Conservation (phyloP, 2,329 filamentous ascomycete species). For the Didymella pomorum region DNA sequence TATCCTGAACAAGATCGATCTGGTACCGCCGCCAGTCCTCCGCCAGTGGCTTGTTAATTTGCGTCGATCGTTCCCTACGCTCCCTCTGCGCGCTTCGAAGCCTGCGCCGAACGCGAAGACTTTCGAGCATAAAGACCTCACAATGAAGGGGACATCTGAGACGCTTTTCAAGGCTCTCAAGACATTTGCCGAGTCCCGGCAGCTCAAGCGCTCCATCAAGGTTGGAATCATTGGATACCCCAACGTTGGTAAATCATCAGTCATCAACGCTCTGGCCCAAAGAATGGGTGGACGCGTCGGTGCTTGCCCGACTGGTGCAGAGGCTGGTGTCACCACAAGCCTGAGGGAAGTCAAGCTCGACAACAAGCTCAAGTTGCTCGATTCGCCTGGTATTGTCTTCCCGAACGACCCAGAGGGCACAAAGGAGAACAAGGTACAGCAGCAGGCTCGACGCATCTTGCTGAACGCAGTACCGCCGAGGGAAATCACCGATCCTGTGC, state of each 20-base stretch:
- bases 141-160: conserved; percentile 83
- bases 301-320: conserved; percentile 86
- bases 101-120: conserved; percentile 85
- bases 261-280: conserved; percentile 90
- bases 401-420: conserved; percentile 66
- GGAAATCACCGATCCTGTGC: conserved; percentile 91
- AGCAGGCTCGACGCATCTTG: conserved; percentile 81
- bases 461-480: conserved; percentile 92
- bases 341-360: conserved; percentile 92
- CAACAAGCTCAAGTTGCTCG: conserved; percentile 90
- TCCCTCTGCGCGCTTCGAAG: conserved; percentile 85
- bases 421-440: conserved; percentile 67
- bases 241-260: conserved; percentile 95
- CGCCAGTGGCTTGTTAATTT: conserved; percentile 86
- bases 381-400: conserved; percentile 95
- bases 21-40: conserved; percentile 82
- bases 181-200: conserved; percentile 81
- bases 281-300: conserved; percentile 73
- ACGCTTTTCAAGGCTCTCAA: conserved; percentile 90
- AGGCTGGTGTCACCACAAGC: conserved; percentile 90
- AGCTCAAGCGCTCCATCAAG: conserved; percentile 87
- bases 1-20: conserved; percentile 94
- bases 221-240: conserved; percentile 96
- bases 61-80: conserved; percentile 87
- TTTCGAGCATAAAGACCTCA: conserved; percentile 91